Conservation (phyloP, 2,329 filamentous ascomycete genomes). For the Domatiomyces globalis region DNA sequence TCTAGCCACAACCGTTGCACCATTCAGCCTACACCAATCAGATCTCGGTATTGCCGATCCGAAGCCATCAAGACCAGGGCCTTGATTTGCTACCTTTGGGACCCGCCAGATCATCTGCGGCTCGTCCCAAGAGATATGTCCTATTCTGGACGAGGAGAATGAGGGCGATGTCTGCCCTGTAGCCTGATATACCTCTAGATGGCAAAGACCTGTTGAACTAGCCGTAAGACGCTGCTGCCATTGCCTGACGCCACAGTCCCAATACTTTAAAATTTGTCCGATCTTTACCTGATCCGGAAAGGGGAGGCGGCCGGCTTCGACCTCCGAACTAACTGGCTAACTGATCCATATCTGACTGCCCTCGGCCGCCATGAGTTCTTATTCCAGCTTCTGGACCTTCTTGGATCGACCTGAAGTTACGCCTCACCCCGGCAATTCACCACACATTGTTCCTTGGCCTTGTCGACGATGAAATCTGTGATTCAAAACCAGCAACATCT, state of each 20-base stretch:
- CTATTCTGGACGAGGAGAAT: neutral
- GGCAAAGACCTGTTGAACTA: neutral
- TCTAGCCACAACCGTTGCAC: neutral
- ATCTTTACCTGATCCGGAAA: neutral
- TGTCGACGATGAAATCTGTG: neutral
- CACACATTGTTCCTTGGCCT: too few species aligned
- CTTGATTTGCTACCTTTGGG: neutral
- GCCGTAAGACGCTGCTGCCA: neutral
- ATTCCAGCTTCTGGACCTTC: neutral
- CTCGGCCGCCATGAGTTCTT: too few species aligned
- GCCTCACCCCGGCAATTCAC: neutral
- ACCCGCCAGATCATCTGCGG: neutral
- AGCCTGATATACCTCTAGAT: neutral
- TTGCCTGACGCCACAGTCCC: neutral
- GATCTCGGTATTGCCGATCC: neutral
- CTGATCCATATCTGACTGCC: neutral
- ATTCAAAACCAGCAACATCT: neutral
- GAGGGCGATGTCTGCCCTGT: neutral
- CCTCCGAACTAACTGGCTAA: neutral
- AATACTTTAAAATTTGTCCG: neutral
- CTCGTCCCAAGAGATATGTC: neutral
- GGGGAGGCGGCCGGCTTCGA: neutral
- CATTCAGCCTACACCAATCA: neutral
- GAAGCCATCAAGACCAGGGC: neutral
- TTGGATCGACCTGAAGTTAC: neutral